Evolutionary conservation across 352 stramenopile species (phyloP).

Genomic region (Globisporangium yorkense): DNA sequence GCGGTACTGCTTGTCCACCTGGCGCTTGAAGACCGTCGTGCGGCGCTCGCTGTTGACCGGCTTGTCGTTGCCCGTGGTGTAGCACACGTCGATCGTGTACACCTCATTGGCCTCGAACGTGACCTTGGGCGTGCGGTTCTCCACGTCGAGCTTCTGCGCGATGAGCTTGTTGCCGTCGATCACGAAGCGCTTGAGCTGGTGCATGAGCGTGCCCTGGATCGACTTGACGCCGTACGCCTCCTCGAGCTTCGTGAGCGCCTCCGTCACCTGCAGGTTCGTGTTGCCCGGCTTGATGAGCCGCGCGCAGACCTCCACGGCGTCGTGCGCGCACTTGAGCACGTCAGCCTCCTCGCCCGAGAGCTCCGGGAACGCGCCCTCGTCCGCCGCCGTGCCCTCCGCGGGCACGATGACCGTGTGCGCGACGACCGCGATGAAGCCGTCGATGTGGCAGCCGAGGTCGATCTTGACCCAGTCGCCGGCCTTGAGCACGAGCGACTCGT

Average conservation of each 20-base stretch:
- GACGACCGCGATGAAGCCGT: conserved; percentile 98
- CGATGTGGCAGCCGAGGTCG: conserved; percentile 99
- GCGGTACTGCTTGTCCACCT: conserved; percentile 97
- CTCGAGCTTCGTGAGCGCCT: conserved; percentile 93
- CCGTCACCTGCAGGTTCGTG: conserved; percentile 95
- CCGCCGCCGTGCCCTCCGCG: conserved; percentile 55
- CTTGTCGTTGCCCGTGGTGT: conserved; percentile 98
- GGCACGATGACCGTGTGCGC: conserved; percentile 97
- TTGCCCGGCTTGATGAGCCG: conserved; percentile 97
- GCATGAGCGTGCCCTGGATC: conserved; percentile 97
- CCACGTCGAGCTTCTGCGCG: conserved; percentile 87
- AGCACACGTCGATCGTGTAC: conserved; percentile 98
- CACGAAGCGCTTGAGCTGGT: conserved; percentile 99
- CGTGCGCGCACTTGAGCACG: conserved; percentile 95
- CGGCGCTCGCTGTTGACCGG: conserved; percentile 84
- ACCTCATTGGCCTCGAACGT: conserved; percentile 97
- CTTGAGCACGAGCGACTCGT: conserved; percentile 71
- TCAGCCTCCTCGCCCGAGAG: conserved; percentile 85
- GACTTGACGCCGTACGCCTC: conserved; percentile 95
- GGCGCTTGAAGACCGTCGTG: conserved; percentile 99
- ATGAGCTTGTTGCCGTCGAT: conserved; percentile 99
- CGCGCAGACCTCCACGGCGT: conserved; percentile 95
- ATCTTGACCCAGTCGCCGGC: conserved; percentile 89
- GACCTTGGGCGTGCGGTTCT: conserved; percentile 80
- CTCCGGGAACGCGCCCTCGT: conserved; percentile 42